A percentile compares a stretch with the other conserved stretches of the same genome.
Evolutionary conservation across 257 asterid species (phyloP).

Genomic region (Perilla frutescens): DNA sequence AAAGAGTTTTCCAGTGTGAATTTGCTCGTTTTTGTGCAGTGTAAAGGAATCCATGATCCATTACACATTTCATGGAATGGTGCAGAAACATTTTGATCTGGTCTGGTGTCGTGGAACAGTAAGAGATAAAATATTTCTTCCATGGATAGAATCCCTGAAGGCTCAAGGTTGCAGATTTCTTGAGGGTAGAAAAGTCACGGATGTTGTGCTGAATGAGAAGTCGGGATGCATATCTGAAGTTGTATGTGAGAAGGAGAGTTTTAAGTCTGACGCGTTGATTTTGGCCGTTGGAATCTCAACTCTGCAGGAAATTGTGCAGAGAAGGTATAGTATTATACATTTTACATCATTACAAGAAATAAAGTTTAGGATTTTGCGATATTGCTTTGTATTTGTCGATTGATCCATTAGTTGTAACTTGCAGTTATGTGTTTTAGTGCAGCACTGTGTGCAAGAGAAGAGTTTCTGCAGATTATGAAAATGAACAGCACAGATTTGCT

Average conservation of each 20-base stretch:
- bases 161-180: constrained; percentile 59
- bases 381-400: background rate
- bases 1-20: background rate
- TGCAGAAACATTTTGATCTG: constrained; percentile 55
- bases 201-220: constrained; percentile 52
- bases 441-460: constrained; percentile 64
- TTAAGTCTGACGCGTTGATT: constrained; percentile 58
- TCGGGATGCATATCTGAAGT: constrained; percentile 54
- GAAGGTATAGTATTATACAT: constrained; percentile 37
- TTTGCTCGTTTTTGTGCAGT: background rate
- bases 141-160: constrained; percentile 60
- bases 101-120: constrained; percentile 63
- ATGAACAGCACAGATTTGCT: constrained; percentile 60
- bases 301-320: constrained; percentile 59
- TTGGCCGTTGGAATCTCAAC: constrained; percentile 70
- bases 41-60: background rate
- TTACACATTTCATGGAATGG: constrained; percentile 14
- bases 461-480: constrained; percentile 66
- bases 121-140: constrained; percentile 56
- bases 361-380: background rate
- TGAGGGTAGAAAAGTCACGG: constrained; percentile 63
- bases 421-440: constrained; percentile 48
- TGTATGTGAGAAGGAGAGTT: constrained; percentile 65
- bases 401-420: constrained; percentile 25
- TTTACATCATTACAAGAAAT: background rate